phyloP scores from a whole-genome alignment of 139 green algal species.

The Yamagishiella unicocca region DNA sequence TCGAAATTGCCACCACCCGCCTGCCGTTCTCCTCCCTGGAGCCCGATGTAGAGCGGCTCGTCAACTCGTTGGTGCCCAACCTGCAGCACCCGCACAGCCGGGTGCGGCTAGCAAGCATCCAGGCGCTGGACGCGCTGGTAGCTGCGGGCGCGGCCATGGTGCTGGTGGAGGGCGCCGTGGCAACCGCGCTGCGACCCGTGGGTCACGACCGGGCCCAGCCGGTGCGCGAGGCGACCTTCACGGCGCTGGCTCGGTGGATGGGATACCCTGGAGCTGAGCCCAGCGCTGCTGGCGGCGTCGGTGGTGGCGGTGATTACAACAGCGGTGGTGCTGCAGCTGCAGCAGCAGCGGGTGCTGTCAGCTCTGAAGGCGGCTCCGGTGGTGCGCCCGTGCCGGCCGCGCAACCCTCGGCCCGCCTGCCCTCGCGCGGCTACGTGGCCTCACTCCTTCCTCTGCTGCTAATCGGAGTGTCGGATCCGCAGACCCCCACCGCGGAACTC shows the following conservation, averaged over 20 bases:
- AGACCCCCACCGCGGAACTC: constrained; percentile 28
- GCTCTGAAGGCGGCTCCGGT: no score
- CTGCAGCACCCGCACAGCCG: constrained; percentile 79
- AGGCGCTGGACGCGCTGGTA: constrained; percentile 72
- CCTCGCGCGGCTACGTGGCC: constrained; percentile 29
- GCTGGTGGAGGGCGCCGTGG: constrained; percentile 48
- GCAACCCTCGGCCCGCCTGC: no score
- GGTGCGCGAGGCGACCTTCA: constrained; percentile 69
- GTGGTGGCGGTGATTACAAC: neutral
- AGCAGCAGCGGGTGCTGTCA: no score
- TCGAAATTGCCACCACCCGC: constrained; percentile 45
- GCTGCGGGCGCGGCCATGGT: constrained; percentile 41
- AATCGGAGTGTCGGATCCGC: constrained; percentile 74
- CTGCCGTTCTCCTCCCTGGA: constrained; percentile 41
- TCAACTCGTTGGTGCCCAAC: constrained; percentile 30
- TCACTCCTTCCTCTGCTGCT: constrained; percentile 77
- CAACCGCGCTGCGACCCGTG: constrained; percentile 60
- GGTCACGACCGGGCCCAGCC: constrained; percentile 64
- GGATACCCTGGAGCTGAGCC: constrained; percentile 20
- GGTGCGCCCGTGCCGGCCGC: no score
- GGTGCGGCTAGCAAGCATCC: constrained; percentile 60
- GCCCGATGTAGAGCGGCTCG: constrained; percentile 54
- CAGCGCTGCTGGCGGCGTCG: constrained; percentile 24
- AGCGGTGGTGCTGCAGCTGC: no score
- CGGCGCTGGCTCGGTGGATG: constrained; percentile 69